Evolutionary conservation across 495 filamentous ascomycete genomes (phyloP).

Genomic region (Talaromyces stipitatus): DNA sequence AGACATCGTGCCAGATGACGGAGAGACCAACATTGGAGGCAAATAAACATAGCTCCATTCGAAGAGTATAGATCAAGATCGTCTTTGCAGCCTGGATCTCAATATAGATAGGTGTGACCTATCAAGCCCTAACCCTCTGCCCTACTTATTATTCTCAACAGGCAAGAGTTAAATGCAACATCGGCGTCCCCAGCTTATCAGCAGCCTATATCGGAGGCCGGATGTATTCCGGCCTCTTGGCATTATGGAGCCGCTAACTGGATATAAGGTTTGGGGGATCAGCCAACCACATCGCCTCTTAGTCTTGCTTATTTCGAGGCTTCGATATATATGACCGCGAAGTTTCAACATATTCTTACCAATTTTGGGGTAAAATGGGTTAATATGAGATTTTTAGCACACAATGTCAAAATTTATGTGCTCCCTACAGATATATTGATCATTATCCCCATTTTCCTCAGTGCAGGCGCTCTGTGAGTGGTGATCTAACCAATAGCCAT

Average conservation of each 20-base stretch:
- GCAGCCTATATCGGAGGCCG: constrained; percentile 29
- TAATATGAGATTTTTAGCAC: background rate
- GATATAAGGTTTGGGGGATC: background rate
- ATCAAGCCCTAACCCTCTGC: background rate
- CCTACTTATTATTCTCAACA: background rate
- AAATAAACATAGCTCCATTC: too few species aligned
- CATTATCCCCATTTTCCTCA: background rate
- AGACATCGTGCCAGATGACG: too few species aligned
- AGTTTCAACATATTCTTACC: background rate
- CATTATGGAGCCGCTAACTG: background rate
- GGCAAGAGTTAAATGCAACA: background rate
- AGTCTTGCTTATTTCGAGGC: background rate
- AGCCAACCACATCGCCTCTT: background rate
- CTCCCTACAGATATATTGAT: background rate
- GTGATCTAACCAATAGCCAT: background rate
- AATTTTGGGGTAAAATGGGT: background rate
- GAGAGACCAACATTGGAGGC: too few species aligned
- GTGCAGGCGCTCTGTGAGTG: background rate
- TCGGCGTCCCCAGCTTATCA: background rate
- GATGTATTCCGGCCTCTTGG: constrained; percentile 35
- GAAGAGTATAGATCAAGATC: background rate
- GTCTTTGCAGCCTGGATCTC: background rate
- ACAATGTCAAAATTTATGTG: background rate
- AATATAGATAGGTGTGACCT: background rate
- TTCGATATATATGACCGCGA: background rate